Conservation (phyloP, 2,329 filamentous ascomycete species). For the Lasiodiplodia hormozganensis region DNA sequence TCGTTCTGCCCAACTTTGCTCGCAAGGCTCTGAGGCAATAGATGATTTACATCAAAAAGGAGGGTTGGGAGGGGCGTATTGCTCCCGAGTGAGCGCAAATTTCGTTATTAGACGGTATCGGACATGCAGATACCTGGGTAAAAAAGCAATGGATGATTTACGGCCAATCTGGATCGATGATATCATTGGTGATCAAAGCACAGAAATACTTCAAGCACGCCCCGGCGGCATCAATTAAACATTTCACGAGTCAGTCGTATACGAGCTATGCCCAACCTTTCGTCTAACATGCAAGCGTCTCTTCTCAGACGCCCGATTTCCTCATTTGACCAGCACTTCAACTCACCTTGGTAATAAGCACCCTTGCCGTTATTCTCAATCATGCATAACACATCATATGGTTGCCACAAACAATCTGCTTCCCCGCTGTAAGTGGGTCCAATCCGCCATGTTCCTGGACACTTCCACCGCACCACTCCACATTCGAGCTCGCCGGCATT, state of each 20-base stretch:
- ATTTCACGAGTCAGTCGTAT: not conserved
- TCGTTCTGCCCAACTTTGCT: slow-evolving; percentile 92
- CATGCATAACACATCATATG: not conserved
- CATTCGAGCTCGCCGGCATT: too few relatives aligned
- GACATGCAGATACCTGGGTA: slow-evolving; percentile 17
- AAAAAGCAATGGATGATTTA: slow-evolving; percentile 27
- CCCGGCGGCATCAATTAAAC: not conserved
- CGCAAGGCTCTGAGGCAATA: slow-evolving; percentile 68
- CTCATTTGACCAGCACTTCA: not conserved
- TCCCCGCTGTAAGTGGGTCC: not conserved
- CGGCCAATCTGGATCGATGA: not conserved
- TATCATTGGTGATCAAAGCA: not conserved
- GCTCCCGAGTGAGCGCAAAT: not conserved
- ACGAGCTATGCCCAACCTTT: not conserved
- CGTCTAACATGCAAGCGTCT: too few relatives aligned
- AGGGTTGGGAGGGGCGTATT: not conserved
- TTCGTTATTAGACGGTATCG: slow-evolving; percentile 13
- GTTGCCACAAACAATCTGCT: not conserved
- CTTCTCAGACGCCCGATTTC: not conserved
- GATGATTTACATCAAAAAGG: not conserved
- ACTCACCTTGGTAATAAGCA: not conserved
- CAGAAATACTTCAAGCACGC: not conserved
- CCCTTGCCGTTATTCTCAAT: not conserved
- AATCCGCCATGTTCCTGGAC: too few relatives aligned
- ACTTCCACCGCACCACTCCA: not conserved